Conservation (phyloP, 1,284 basidiomycete genomes). For the Grifola frondosa region DNA sequence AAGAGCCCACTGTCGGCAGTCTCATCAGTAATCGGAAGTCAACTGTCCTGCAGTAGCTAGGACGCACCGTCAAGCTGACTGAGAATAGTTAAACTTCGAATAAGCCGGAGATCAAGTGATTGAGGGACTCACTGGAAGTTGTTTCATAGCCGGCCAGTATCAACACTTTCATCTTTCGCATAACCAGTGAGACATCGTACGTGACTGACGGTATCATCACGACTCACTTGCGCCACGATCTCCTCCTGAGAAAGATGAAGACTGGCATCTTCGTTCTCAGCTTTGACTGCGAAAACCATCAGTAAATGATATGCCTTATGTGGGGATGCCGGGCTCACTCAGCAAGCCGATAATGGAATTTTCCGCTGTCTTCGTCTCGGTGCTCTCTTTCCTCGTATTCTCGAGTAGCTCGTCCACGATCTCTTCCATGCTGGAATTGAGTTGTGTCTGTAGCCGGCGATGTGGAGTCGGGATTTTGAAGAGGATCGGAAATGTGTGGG, state of each 20-base stretch:
- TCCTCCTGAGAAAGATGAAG: slow-evolving; percentile 63
- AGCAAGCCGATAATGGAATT: slow-evolving; percentile 56
- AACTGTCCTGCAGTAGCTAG: neutral
- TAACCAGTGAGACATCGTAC: neutral
- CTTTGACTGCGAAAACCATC: slow-evolving; percentile 43
- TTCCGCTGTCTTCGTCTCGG: slow-evolving; percentile 39
- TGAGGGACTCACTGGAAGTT: slow-evolving; percentile 37
- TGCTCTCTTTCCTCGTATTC: slow-evolving; percentile 42
- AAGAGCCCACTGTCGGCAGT: slow-evolving; percentile 32
- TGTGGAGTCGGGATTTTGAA: slow-evolving; percentile 43
- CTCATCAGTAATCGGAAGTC: no score
- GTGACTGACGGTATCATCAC: neutral
- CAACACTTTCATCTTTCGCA: slow-evolving; percentile 40
- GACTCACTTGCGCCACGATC: slow-evolving; percentile 57
- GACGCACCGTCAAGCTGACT: slow-evolving; percentile 24
- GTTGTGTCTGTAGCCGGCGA: slow-evolving; percentile 32
- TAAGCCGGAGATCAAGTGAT: no score
- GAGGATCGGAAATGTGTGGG: slow-evolving; percentile 43
- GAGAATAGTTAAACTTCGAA: neutral
- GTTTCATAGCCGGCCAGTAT: slow-evolving; percentile 44
- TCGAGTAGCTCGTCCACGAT: slow-evolving; percentile 49
- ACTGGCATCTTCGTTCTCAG: slow-evolving; percentile 41
- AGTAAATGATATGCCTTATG: neutral
- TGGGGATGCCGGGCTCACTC: slow-evolving; percentile 36
- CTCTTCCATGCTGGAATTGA: slow-evolving; percentile 42